Evolutionary conservation across 306 rosid species (phyloP).

Genomic region (Rosa chinensis): DNA sequence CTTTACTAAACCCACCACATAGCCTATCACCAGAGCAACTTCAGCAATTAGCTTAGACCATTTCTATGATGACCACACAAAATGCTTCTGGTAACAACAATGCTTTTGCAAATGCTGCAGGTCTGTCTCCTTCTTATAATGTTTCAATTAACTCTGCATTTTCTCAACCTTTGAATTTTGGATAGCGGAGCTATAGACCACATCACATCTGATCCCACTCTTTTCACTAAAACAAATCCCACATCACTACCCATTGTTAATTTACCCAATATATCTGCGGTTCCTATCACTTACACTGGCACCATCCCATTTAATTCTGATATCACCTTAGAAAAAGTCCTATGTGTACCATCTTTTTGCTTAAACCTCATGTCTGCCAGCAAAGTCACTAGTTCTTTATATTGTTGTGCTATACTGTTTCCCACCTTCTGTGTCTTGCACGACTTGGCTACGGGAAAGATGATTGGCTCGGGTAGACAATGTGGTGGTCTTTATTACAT

Average conservation of each 20-base stretch:
- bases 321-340: slow-evolving; percentile 21
- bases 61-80: neutral
- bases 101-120: neutral
- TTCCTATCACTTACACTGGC: neutral
- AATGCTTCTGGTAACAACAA: neutral
- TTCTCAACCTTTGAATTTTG: neutral
- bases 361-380: slow-evolving; percentile 21
- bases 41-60: neutral
- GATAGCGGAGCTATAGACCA: neutral
- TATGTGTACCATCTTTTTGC: slow-evolving; percentile 19
- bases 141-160: neutral
- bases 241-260: neutral
- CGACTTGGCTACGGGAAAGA: slow-evolving; percentile 25
- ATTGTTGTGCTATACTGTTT: slow-evolving; percentile 11
- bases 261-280: neutral
- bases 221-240: neutral
- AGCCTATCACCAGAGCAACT: neutral
- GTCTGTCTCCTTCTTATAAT: neutral
- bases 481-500: slow-evolving; percentile 15
- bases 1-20: neutral
- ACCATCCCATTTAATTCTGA: neutral
- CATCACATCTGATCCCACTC: neutral
- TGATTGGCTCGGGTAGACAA: slow-evolving; percentile 19
- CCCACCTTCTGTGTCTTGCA: slow-evolving; percentile 21
- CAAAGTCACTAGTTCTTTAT: slow-evolving; percentile 18